phyloP scores from a whole-genome alignment of 2,329 filamentous ascomycete genomes.

The Talaromyces piceae region DNA sequence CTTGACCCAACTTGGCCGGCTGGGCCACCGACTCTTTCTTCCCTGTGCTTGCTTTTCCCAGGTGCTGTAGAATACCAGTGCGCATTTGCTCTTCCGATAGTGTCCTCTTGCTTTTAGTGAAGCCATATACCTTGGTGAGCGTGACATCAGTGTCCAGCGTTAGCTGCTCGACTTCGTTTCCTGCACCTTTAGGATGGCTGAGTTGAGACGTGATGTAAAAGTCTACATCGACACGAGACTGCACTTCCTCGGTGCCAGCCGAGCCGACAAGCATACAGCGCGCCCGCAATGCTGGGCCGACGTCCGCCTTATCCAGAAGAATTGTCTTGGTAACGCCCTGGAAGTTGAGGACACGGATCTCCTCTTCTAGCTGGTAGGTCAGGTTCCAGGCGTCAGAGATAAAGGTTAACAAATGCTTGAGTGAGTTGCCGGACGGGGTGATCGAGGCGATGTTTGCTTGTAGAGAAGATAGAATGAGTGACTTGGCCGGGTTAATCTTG shows the following conservation, averaged over 20 bases:
- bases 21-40: slow-evolving; percentile 13
- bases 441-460: slow-evolving; percentile 30
- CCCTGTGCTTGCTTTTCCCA: slow-evolving; percentile 2
- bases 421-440: slow-evolving; percentile 25
- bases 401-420: slow-evolving; percentile 34
- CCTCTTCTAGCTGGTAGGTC: slow-evolving; percentile 33
- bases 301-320: slow-evolving; percentile 21
- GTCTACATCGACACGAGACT: slow-evolving; percentile 29
- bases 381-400: slow-evolving; percentile 38
- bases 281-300: slow-evolving; percentile 23
- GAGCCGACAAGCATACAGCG: slow-evolving; percentile 32
- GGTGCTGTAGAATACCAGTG: slow-evolving; percentile 20
- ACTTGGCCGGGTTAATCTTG: slow-evolving; percentile 28
- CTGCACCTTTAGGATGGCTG: slow-evolving; percentile 7
- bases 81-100: slow-evolving; percentile 30
- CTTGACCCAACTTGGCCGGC: slow-evolving; percentile 25
- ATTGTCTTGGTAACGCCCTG: slow-evolving; percentile 37
- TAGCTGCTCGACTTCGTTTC: slow-evolving; percentile 20
- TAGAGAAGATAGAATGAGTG: slow-evolving; percentile 37
- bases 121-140: slow-evolving; percentile 36
- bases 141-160: slow-evolving; percentile 32
- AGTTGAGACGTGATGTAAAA: slow-evolving; percentile 28
- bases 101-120: slow-evolving; percentile 20
- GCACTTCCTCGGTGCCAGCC: slow-evolving; percentile 10
- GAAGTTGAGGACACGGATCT: slow-evolving; percentile 38